phyloP scores from a whole-genome alignment of 176 grass and related monocot genomes.

The Lolium rigidum region DNA sequence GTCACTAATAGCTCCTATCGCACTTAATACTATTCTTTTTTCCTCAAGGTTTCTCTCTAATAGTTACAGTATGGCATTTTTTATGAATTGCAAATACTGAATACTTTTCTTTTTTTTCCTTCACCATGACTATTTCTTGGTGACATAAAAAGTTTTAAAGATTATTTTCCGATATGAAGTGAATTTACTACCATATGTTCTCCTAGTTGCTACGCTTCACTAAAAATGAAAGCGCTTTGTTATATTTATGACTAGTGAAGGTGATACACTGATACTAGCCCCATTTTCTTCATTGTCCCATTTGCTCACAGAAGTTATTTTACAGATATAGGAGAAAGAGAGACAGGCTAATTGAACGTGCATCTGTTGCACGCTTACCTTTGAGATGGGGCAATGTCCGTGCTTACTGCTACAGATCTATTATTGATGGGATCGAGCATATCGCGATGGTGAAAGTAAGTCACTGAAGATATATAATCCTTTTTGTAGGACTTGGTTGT shows the following conservation, averaged over 20 bases:
- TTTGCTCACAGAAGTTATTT: conserved; percentile 41
- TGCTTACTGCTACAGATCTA: conserved; percentile 88
- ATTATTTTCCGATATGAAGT: neutral
- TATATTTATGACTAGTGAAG: neutral
- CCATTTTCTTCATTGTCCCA: neutral
- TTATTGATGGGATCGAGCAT: conserved; percentile 98
- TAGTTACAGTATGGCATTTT: neutral
- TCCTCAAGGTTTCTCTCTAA: neutral
- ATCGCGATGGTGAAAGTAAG: conserved; percentile 95
- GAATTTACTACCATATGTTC: neutral
- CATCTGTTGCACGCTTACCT: conserved; percentile 83
- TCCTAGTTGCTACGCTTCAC: neutral
- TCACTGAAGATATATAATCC: conserved; percentile 6
- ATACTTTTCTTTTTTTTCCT: neutral
- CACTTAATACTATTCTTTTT: neutral
- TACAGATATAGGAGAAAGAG: conserved; percentile 97
- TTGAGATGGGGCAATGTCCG: conserved; percentile 87
- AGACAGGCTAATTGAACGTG: conserved; percentile 74
- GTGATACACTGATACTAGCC: neutral
- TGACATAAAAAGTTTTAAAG: neutral
- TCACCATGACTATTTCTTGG: neutral
- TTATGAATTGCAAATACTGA: neutral
- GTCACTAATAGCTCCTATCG: neutral
- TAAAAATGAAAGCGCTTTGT: neutral
- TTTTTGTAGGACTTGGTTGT: conserved; percentile 8